Evolutionary conservation across 2,329 filamentous ascomycete species (phyloP), one percentile per base, ranked within the genome.

Genomic region (Talaromyces sp.): DNA sequence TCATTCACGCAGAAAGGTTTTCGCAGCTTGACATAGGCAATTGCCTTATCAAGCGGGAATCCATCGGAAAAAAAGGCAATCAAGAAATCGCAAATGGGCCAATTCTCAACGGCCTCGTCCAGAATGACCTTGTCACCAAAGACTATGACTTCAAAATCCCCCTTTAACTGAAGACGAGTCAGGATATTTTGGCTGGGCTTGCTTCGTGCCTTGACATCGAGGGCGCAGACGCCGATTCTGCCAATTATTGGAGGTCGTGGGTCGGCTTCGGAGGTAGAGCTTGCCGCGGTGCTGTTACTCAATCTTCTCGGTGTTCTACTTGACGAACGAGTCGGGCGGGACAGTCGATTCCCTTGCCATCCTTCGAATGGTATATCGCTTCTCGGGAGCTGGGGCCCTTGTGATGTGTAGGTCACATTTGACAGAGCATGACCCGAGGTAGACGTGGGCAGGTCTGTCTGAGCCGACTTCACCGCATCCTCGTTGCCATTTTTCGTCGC

Each of bases 51-150:
- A 53, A 99, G 79, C 0, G 95, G 95, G 67, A 99, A 99, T 0
- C 95, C 95, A 73, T 97, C 93, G 0, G 93, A 98, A 76, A 98
- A 99, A 78, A 99, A 99, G 3, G 93, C 96, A 70, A 99, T 96
- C 59, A 99, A 79, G 70, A 96, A 99, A 77, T 99, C 95, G 75
- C 91, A 96, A 58, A 96, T 86, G 19, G 93, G 93, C 93, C 93
- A 97, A 72, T 97, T 96, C 76, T 96, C 92, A 59, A 97, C 89
- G 64, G 90, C 90, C 84, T 99, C 95, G 70, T 99, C 95, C 38
- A 99, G 82, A 67, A 99, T 99, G 50, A 97, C 93, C 77, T 99
- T 99, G 79, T 99, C 95, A 54, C 95, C 96, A 78, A 99, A 99
- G 13, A 99, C 93, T 63, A 96, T 89, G 26, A 98, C 93, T 69